Evolutionary conservation across 2,329 filamentous ascomycete species (phyloP), one percentile per base, ranked within the genome.

Genomic region (Microdochium bolleyi): DNA sequence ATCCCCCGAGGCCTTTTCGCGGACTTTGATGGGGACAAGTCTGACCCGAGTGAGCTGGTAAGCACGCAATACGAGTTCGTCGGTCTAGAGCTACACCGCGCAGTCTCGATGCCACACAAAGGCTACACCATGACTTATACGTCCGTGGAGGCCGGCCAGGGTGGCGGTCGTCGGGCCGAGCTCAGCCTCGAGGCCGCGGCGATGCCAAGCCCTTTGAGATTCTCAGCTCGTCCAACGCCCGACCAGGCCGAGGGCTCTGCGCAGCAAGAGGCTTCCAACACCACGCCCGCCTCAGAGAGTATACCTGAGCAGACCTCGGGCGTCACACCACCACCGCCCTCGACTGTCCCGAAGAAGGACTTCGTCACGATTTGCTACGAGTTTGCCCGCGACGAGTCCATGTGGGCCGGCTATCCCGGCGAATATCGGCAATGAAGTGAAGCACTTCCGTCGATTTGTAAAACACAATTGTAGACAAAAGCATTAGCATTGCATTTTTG

Each of bases 21-120:
- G 49, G 38, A 24, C 24, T 2, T 2, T 24, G 27, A 51, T 16
- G 21, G 3, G 10, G 7, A 48, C 16, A 13, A 30, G 10, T 5
- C 21, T 24, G 34, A 52, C 34, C 37, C 37, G 19, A 14, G 49
- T 16, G 2, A 8, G 11, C 51, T 50, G 51, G 24, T 48, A 21
- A 58, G 25, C 54, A 71, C 59, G 52, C 54, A 59, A 13, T 76
- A 76, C 64, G 55, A 70, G 16, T 80, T 82, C 61, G 68, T 70
- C 49, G 77, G 78, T 8, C 67, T 80, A 1, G 78, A 83, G 58
- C 67, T 82, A 38, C 77, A 74, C 48, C 75, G 76, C 53, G 64
- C 68, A 24, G 64, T 75, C 49, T 66, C 73, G 10, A 64, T 73
- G 38, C 61, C 69, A 2, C 76, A 73, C 62, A 56, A 67, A 7